Evolutionary conservation across 164 flowering plant genomes (phyloP).

Genomic region (Macadamia integrifolia): DNA sequence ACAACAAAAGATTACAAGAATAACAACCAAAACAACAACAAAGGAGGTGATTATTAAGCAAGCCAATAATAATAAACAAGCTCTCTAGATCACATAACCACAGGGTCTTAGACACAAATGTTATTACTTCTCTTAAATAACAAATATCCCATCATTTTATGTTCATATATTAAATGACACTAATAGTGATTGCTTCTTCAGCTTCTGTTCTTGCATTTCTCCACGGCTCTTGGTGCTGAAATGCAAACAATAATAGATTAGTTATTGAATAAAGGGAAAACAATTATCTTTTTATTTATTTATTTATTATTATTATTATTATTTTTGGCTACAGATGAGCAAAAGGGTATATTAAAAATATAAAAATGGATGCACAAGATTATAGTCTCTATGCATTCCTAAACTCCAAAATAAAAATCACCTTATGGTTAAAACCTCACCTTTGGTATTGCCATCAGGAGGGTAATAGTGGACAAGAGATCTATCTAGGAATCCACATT

Average conservation of each 20-base stretch:
- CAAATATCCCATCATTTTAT: conserved; percentile 25
- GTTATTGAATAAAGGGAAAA: background rate
- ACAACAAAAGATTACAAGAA: background rate
- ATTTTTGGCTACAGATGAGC: too few species aligned
- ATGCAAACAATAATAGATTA: background rate
- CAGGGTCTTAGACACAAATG: conserved; percentile 12
- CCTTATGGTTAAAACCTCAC: too few species aligned
- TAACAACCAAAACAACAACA: background rate
- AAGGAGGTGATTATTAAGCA: conserved; percentile 16
- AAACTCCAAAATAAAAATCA: too few species aligned
- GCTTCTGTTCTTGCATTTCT: conserved; percentile 58
- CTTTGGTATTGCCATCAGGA: too few species aligned
- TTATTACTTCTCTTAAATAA: conserved; percentile 38
- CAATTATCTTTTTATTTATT: too few species aligned
- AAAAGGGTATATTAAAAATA: too few species aligned
- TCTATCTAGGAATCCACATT: too few species aligned
- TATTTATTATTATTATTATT: too few species aligned
- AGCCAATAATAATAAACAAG: conserved; percentile 23
- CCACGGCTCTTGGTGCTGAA: conserved; percentile 54
- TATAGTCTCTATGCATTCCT: too few species aligned
- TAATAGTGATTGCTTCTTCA: conserved; percentile 14
- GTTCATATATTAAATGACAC: conserved; percentile 19
- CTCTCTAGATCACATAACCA: conserved; percentile 14
- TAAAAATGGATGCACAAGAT: too few species aligned
- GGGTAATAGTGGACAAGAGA: too few species aligned